Evolutionary conservation across 2,329 filamentous ascomycete species (phyloP), one percentile per base, ranked within the genome.

Genomic region (Fusarium anguioides): DNA sequence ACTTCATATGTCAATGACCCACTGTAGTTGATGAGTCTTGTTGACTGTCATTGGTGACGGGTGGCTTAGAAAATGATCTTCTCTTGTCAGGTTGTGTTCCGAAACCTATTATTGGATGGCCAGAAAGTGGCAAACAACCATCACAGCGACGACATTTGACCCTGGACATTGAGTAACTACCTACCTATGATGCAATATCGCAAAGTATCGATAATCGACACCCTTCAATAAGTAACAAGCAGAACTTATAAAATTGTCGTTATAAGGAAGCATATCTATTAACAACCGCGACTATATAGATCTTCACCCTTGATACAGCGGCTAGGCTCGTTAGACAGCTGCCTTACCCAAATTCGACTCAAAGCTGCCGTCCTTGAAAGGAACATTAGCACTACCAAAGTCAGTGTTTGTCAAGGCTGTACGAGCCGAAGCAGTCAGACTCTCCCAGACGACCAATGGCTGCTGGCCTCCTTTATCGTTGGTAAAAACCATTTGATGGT

Each of bases 401-500:
- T 83, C 76, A 7, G 80, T 76, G 26, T 75, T 74, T 8, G 71
- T 64, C 18, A 84, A 69, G 1, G 80, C 81, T 9, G 68, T 76
- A 45, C 76, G 74, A 23, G 79, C 78, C 8, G 69, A 76, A 17
- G 71, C 54, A 3, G 79, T 72, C 57, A 83, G 66, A 26, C 68
- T 75, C 64, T 83, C 81, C 81, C 81, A 83, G 9, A 81, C 80
- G 49, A 82, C 73, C 41, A 84, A 62, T 2, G 81, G 81, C 72
- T 83, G 81, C 37, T 74, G 71, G 14, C 77, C 78, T 35, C 81
- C 81, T 33, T 73, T 69, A 3, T 70, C 75, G 17, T 51, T 69
- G 6, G 80, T 81, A 29, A 81, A 75, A 31, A 74, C 70, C 41
- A 79, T 66, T 36, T 77, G 70, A 65, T 83, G 81, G 66, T 83